These are phyloP conservation scores for Anisodus tanguticus DNA, from an alignment of 257 asterid genomes.

Conservation along the genomic window DNA sequence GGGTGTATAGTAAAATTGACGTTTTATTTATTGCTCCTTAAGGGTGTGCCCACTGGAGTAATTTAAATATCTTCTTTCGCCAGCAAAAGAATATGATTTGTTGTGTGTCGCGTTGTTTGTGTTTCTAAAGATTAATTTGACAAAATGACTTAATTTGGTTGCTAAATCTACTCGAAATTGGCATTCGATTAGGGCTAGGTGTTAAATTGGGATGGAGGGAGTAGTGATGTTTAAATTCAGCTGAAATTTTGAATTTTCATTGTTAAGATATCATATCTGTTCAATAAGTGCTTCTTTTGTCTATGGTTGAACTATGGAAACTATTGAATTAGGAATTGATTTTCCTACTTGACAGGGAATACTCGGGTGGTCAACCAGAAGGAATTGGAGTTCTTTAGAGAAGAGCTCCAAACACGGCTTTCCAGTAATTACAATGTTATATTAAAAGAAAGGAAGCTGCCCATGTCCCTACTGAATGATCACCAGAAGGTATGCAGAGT, in stretches of 20 bases:
- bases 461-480: constrained; percentile 86
- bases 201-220: not conserved
- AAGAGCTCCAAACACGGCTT: constrained; percentile 74
- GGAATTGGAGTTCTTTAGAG: constrained; percentile 82
- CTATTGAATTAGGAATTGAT: not conserved
- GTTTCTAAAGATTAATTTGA: not conserved
- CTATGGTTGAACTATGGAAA: not conserved
- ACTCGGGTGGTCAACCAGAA: constrained; percentile 86
- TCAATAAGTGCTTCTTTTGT: not conserved
- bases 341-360: constrained; percentile 54
- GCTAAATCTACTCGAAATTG: not conserved
- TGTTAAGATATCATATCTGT: not conserved
- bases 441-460: constrained; percentile 87
- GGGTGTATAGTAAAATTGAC: too few relatives aligned
- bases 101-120: not conserved
- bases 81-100: not conserved
- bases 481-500: constrained; percentile 69
- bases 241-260: not conserved
- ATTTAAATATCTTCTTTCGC: not conserved
- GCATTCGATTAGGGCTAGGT: not conserved
- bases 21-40: too few relatives aligned
- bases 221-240: not conserved
- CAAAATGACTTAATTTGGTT: not conserved
- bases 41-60: too few relatives aligned
- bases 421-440: constrained; percentile 84